Conservation (phyloP, 2,329 filamentous ascomycete species). For the Aspergillus quadrilineatus region DNA sequence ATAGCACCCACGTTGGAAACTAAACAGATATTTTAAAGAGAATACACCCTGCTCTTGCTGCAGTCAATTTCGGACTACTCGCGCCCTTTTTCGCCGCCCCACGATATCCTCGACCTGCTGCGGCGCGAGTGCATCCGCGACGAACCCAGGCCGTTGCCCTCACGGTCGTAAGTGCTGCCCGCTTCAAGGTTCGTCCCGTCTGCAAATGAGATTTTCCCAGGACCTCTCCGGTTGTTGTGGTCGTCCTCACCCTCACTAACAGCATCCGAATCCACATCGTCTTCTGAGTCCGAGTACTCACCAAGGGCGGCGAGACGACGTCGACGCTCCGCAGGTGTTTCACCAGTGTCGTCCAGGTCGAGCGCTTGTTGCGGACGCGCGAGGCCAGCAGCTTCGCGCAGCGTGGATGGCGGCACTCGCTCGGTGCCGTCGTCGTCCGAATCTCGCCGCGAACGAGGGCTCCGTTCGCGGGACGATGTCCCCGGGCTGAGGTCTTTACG, state of each 20-base stretch:
- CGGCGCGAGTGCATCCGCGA: constrained; percentile 6
- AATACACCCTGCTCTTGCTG: neutral
- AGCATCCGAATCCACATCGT: constrained; percentile 22
- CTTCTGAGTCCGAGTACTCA: constrained; percentile 32
- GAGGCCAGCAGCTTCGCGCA: constrained; percentile 34
- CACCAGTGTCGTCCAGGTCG: constrained; percentile 38
- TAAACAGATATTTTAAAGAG: neutral
- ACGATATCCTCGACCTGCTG: constrained; percentile 37
- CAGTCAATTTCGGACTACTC: constrained; percentile 15
- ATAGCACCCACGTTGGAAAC: neutral
- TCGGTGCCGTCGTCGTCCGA: constrained; percentile 46
- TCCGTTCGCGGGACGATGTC: constrained; percentile 19
- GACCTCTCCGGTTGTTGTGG: constrained; percentile 18
- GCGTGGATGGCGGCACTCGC: constrained; percentile 41
- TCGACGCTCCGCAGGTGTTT: constrained; percentile 48
- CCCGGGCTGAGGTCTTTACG: constrained; percentile 36
- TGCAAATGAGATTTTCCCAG: constrained; percentile 35
- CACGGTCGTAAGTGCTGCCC: constrained; percentile 18
- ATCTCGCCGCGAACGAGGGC: constrained; percentile 31
- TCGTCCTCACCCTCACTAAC: constrained; percentile 27
- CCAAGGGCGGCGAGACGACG: constrained; percentile 48
- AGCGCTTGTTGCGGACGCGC: constrained; percentile 23
- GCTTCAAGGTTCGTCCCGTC: constrained; percentile 31
- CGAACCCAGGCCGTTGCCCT: constrained; percentile 18
- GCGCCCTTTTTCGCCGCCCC: constrained; percentile 43